Percentiles rank a stretch among this genome's conserved stretches.
Evolutionary conservation across 805 yeast species (phyloP).

Genomic region (Jamesozyma spencerorum): DNA sequence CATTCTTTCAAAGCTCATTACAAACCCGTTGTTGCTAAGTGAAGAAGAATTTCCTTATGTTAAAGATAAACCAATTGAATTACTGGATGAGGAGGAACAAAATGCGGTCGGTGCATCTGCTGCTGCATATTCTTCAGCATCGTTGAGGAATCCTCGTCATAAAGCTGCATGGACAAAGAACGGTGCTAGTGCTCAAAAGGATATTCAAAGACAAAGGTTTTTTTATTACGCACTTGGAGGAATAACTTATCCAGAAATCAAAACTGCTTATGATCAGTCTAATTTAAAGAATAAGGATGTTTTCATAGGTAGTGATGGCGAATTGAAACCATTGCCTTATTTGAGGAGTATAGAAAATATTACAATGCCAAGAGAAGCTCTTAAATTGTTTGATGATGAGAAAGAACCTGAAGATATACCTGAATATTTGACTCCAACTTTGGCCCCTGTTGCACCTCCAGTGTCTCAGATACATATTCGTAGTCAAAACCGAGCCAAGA

Average conservation of each 20-base stretch:
- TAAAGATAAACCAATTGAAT: slow-evolving; percentile 59
- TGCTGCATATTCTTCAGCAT: slow-evolving; percentile 33
- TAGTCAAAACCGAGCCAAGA: slow-evolving; percentile 11
- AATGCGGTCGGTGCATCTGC: slow-evolving; percentile 27
- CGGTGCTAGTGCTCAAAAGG: slow-evolving; percentile 18
- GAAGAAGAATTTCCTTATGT: slow-evolving; percentile 61
- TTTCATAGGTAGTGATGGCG: slow-evolving; percentile 70
- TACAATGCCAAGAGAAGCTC: slow-evolving; percentile 31
- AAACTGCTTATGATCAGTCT: slow-evolving; percentile 65
- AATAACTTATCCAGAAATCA: slow-evolving; percentile 69
- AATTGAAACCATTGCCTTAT: slow-evolving; percentile 45
- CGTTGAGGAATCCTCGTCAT: slow-evolving; percentile 62
- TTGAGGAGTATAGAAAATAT: slow-evolving; percentile 33
- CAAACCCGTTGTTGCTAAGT: slow-evolving; percentile 40
- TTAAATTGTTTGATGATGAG: slow-evolving; percentile 35
- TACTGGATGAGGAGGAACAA: slow-evolving; percentile 31
- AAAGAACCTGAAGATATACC: slow-evolving; percentile 35
- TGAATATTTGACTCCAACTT: slow-evolving; percentile 31
- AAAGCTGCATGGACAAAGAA: slow-evolving; percentile 70
- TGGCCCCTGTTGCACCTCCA: slow-evolving; percentile 17
- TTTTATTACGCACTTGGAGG: slow-evolving; percentile 87
- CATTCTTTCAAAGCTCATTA: slow-evolving; percentile 43
- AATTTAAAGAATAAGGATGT: slow-evolving; percentile 57
- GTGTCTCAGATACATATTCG: slow-evolving; percentile 20
- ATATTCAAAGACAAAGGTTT: slow-evolving; percentile 52